Evolutionary conservation across 2,329 filamentous ascomycete genomes (phyloP).

Genomic region (Calonectria multiphialidica): DNA sequence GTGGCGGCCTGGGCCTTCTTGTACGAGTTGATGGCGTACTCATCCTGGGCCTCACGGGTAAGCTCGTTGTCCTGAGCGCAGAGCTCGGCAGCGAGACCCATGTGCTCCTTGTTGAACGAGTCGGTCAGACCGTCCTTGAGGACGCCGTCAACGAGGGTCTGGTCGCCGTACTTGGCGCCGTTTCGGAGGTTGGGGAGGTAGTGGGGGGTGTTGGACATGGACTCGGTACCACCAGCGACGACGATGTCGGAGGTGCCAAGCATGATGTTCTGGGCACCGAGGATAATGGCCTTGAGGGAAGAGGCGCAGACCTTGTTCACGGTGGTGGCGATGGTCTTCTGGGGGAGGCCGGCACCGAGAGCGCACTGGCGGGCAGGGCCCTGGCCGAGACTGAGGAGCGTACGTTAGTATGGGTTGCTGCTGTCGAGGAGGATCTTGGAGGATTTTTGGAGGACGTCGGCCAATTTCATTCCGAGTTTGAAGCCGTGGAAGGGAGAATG

Average conservation of each 20-base stretch:
- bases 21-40: constrained; percentile 95
- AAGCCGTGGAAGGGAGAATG: constrained; percentile 1
- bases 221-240: constrained; percentile 94
- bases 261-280: constrained; percentile 97
- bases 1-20: constrained; percentile 91
- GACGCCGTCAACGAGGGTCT: constrained; percentile 89
- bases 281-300: constrained; percentile 91
- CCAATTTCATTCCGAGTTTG: constrained; percentile 12
- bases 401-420: constrained; percentile 23
- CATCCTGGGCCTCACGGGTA: constrained; percentile 88
- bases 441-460: neutral
- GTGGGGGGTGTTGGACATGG: constrained; percentile 98
- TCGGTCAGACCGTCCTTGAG: constrained; percentile 96
- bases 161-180: constrained; percentile 94
- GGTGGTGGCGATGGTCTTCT: constrained; percentile 87
- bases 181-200: constrained; percentile 90
- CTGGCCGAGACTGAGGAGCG: constrained; percentile 80
- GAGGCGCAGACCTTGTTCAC: constrained; percentile 99
- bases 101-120: constrained; percentile 95
- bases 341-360: constrained; percentile 85
- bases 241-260: constrained; percentile 94
- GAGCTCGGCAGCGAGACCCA: constrained; percentile 94
- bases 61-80: constrained; percentile 88
- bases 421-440: neutral
- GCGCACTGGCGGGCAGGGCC: constrained; percentile 96